Evolutionary conservation across 2,329 filamentous ascomycete species (phyloP), one percentile per base, ranked within the genome.

Genomic region (Onygenales sp.): DNA sequence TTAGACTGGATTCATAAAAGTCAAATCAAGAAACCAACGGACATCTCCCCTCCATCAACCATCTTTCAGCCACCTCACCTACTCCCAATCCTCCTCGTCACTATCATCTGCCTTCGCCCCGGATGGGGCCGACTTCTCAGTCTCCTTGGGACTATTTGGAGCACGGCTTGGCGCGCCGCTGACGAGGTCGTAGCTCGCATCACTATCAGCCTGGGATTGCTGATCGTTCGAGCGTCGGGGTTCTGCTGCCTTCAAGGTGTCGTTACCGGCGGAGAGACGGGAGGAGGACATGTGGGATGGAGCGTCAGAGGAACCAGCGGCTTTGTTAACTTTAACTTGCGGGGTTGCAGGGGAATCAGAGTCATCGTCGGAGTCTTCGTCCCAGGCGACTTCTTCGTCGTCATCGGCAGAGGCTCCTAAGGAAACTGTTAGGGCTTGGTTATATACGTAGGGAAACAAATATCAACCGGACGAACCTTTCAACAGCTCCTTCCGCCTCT

Each of bases 161-260:
- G 89, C 85, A 59, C 87, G 86, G 67, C 88, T 95, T 39, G 85
- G 83, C 44, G 82, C 81, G 48, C 87, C 87, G 50, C 87, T 91
- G 45, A 98, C 89, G 36, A 98, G 79, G 67, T 98, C 93, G 68
- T 98, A 98, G 73, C 90, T 95, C 14, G 88, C 88, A 62, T 98
- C 93, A 67, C 92, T 96, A 63, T 93, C 93, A 6, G 90, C 84
- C 61, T 93, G 87, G 31, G 88, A 94, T 67, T 92, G 90, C 67
- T 90, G 86, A 64, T 95, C 90, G 63, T 94, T 86, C 31, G 90
- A 94, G 40, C 75, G 73, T 52, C 88, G 84, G 14, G 83, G 74
- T 61, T 87, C 82, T 33, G 73, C 71, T 31, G 84, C 78, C 69
- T 88, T 88, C 47, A 82, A 73, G 64, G 69, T 58, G 67, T 76